Evolutionary conservation across 345 rosid genomes (phyloP).

Genomic region (Euclidium syriacum): DNA sequence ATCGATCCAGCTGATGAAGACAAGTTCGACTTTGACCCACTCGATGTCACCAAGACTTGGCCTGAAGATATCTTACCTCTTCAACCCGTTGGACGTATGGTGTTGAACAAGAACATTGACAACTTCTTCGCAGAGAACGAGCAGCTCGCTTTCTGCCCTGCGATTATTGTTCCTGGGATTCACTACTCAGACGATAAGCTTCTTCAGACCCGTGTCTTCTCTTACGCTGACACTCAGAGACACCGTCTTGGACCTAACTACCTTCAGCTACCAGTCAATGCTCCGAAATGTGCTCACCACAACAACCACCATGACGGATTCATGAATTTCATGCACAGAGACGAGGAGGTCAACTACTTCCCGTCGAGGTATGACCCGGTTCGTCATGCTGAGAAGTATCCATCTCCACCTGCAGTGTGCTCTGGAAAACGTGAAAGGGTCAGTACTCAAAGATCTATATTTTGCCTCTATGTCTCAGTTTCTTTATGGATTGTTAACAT

Average conservation of each 20-base stretch:
- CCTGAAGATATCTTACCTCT: conserved; percentile 93
- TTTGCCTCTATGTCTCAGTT: not conserved
- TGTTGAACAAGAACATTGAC: conserved; percentile 91
- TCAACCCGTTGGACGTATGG: conserved; percentile 96
- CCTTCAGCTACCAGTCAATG: conserved; percentile 89
- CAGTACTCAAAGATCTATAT: not conserved
- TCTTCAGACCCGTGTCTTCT: conserved; percentile 85
- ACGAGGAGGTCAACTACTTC: conserved; percentile 96
- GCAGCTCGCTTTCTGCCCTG: conserved; percentile 93
- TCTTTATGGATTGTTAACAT: not conserved
- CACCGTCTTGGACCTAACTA: conserved; percentile 99
- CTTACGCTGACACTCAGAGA: conserved; percentile 93
- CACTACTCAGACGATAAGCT: conserved; percentile 87
- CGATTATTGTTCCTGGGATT: conserved; percentile 84
- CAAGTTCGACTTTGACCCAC: conserved; percentile 86
- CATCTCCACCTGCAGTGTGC: conserved; percentile 53
- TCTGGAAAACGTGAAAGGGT: conserved; percentile 88
- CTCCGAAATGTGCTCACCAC: conserved; percentile 94
- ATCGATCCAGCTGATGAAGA: conserved; percentile 88
- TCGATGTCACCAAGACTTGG: conserved; percentile 96
- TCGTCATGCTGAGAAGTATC: conserved; percentile 82
- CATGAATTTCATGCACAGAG: conserved; percentile 93
- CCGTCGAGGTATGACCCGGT: conserved; percentile 84
- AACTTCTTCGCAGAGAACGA: conserved; percentile 97
- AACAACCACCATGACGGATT: conserved; percentile 92